Evolutionary conservation across 495 filamentous ascomycete species (phyloP).

Genomic region (Penicillium diatomitis): DNA sequence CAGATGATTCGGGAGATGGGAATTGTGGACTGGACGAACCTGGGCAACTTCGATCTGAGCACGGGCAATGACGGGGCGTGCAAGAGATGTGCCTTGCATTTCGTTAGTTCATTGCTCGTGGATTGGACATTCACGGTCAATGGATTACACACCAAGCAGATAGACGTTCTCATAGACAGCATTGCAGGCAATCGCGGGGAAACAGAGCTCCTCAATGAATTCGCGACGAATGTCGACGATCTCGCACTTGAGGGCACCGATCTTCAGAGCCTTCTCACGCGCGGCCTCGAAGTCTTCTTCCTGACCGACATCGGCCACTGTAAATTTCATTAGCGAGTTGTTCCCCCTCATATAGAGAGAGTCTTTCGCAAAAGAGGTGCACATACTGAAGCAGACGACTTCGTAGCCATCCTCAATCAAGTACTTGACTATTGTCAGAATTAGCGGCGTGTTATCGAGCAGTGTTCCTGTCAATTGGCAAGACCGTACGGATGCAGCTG

Average conservation of each 20-base stretch:
- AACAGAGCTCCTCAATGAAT: constrained; percentile 81
- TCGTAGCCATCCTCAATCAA: constrained; percentile 62
- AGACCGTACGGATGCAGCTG: constrained; percentile 44
- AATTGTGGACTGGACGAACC: constrained; percentile 17
- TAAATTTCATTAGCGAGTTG: constrained; percentile 19
- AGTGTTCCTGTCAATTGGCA: not conserved
- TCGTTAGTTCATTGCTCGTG: not conserved
- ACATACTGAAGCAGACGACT: constrained; percentile 55
- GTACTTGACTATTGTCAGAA: constrained; percentile 41
- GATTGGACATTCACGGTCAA: no score
- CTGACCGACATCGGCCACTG: constrained; percentile 56
- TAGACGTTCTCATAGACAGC: constrained; percentile 80
- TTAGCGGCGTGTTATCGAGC: constrained; percentile 11
- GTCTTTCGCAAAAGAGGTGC: not conserved
- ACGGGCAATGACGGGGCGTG: constrained; percentile 82
- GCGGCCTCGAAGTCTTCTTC: constrained; percentile 60
- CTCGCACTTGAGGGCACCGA: constrained; percentile 42
- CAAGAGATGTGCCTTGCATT: constrained; percentile 66
- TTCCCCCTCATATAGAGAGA: not conserved
- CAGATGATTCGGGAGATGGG: not conserved
- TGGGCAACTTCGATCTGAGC: constrained; percentile 65
- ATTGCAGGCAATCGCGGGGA: constrained; percentile 75
- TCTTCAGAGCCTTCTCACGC: constrained; percentile 46
- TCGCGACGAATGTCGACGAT: constrained; percentile 52
- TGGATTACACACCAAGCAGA: constrained; percentile 48